Evolutionary conservation across 208 protist genomes (phyloP).

Genomic region (Leishmania arabica): DNA sequence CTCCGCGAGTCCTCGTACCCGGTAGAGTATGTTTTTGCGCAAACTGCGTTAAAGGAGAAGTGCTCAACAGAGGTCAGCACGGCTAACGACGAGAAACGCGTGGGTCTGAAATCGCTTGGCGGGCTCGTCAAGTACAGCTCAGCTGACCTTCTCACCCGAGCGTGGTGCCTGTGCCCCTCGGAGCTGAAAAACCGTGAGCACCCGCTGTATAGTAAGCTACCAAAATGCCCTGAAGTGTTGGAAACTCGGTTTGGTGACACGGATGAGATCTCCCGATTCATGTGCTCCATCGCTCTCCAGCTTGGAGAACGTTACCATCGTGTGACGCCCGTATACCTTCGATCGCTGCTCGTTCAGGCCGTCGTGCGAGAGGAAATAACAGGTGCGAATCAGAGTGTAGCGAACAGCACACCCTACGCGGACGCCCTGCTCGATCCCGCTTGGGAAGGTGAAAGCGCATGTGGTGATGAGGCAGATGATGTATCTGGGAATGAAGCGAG

Average conservation of each 20-base stretch:
- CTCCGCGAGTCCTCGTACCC: slow-evolving; percentile 30
- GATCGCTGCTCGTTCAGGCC: slow-evolving; percentile 35
- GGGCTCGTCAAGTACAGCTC: slow-evolving; percentile 42
- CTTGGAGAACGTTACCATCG: slow-evolving; percentile 34
- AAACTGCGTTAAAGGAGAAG: slow-evolving; percentile 10
- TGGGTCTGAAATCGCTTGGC: slow-evolving; percentile 34
- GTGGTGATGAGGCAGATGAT: slow-evolving; percentile 9
- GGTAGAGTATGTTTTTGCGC: slow-evolving; percentile 31
- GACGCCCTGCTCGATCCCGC: slow-evolving; percentile 23
- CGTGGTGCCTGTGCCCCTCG: slow-evolving; percentile 31
- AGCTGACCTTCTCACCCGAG: slow-evolving; percentile 25
- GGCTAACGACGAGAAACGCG: slow-evolving; percentile 26
- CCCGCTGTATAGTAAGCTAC: slow-evolving; percentile 33
- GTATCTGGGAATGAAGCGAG: slow-evolving; percentile 1
- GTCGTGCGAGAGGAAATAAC: slow-evolving; percentile 37
- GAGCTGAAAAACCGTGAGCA: slow-evolving; percentile 30
- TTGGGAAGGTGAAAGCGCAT: slow-evolving; percentile 28
- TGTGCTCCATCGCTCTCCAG: slow-evolving; percentile 34
- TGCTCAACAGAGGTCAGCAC: slow-evolving; percentile 14
- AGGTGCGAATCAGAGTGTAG: slow-evolving; percentile 8
- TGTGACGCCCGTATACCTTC: slow-evolving; percentile 32
- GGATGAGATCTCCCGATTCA: slow-evolving; percentile 39
- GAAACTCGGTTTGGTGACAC: slow-evolving; percentile 34
- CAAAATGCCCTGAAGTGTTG: slow-evolving; percentile 38
- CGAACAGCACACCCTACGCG: slow-evolving; percentile 22